Conservation (phyloP, 768 basidiomycete genomes). For the Glaciozyma antarctica region DNA sequence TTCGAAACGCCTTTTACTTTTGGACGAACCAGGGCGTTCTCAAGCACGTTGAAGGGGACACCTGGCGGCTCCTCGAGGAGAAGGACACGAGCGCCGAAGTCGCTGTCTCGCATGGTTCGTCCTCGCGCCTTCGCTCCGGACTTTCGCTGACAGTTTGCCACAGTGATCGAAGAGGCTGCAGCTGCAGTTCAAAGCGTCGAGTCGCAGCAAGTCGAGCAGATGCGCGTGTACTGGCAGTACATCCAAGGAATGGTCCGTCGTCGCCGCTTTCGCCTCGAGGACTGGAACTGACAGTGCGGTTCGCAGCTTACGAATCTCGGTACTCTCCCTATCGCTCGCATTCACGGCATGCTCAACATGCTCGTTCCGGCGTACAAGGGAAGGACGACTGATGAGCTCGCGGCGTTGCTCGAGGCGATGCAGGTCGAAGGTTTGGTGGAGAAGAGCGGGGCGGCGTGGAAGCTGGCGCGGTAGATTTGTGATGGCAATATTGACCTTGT, state of each 20-base stretch:
- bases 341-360: constrained; percentile 70
- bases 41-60: constrained; percentile 46
- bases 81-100: constrained; percentile 41
- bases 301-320: constrained; percentile 68
- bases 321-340: constrained; percentile 62
- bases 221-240: constrained; percentile 86
- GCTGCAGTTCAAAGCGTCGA: constrained; percentile 34
- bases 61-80: constrained; percentile 59
- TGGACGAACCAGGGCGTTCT: constrained; percentile 79
- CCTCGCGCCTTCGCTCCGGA: not conserved
- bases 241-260: constrained; percentile 47
- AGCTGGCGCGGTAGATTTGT: constrained; percentile 27
- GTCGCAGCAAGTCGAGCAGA: constrained; percentile 42
- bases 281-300: no score
- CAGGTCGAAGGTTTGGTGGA: constrained; percentile 63
- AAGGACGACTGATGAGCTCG: constrained; percentile 66
- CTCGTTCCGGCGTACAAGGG: constrained; percentile 70
- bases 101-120: constrained; percentile 35
- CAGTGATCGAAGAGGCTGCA: constrained; percentile 30
- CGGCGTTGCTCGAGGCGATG: constrained; percentile 68
- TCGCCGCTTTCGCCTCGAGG: no score
- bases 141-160: constrained; percentile 5
- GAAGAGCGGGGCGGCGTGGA: constrained; percentile 20
- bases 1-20: constrained; percentile 64
- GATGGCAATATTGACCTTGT: no score